Conservation (phyloP, 1,284 basidiomycete genomes). For the Pterulicium gracile region DNA sequence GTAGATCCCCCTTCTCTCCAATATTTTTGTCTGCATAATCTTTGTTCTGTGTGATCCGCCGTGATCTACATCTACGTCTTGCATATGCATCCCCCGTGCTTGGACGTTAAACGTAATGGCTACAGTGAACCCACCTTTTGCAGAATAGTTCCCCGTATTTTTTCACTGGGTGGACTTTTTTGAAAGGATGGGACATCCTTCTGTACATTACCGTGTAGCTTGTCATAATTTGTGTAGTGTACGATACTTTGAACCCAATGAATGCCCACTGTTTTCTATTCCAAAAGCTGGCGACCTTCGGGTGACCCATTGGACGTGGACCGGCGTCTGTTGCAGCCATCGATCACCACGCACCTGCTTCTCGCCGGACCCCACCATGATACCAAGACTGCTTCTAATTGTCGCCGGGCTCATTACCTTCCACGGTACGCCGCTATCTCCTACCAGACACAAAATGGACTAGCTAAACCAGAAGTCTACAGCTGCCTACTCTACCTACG, state of each 20-base stretch:
- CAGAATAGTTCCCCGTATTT: not conserved
- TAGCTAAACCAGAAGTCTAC: not conserved
- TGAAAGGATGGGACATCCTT: not conserved
- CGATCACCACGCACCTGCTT: not conserved
- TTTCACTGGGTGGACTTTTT: not conserved
- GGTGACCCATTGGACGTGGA: too few relatives aligned
- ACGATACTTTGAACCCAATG: not conserved
- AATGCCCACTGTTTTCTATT: too few relatives aligned
- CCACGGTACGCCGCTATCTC: not conserved
- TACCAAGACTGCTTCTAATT: not conserved
- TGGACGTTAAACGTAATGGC: not conserved
- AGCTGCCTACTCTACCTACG: slow-evolving; percentile 1
- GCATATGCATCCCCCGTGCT: not conserved
- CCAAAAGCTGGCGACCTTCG: too few relatives aligned
- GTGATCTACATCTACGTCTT: not conserved
- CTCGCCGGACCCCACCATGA: not conserved
- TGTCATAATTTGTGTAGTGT: not conserved
- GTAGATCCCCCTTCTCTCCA: too few relatives aligned
- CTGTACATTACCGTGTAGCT: not conserved
- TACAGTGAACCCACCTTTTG: not conserved
- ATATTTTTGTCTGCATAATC: too few relatives aligned
- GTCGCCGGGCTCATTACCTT: not conserved
- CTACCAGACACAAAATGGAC: not conserved
- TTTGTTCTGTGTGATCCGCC: not conserved
- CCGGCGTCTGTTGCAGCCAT: not conserved